These are phyloP conservation scores for Omphalea diandra DNA, from an alignment of 441 rosid species.

Conservation along the genomic window DNA sequence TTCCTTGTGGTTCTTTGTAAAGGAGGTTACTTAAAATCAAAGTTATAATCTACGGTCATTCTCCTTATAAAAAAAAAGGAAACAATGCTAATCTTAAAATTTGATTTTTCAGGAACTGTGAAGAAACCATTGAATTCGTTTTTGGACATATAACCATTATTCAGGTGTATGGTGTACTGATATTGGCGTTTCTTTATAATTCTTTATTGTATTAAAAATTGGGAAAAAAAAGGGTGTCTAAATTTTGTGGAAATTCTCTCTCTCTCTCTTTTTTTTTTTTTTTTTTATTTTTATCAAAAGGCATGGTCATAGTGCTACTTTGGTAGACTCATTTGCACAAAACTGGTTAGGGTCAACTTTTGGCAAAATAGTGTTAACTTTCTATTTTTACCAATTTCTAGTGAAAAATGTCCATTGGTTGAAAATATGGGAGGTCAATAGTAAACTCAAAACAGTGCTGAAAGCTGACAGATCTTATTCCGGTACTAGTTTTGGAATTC, in stretches of 20 bases:
- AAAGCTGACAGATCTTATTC: not conserved
- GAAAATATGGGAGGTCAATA: not conserved
- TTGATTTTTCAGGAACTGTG: not conserved
- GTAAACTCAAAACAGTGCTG: not conserved
- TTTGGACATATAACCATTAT: not conserved
- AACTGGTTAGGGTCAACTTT: not conserved
- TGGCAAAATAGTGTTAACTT: not conserved
- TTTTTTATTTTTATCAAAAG: no score
- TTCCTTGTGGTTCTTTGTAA: not conserved
- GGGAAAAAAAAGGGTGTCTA: not conserved
- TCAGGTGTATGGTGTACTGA: not conserved
- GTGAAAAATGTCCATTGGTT: not conserved
- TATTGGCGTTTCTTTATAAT: not conserved
- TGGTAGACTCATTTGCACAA: not conserved
- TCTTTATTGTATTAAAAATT: conserved; percentile 2
- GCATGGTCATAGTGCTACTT: not conserved
- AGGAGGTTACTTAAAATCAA: not conserved
- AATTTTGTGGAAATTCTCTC: no score
- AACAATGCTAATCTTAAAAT: not conserved
- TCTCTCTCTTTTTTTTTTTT: no score
- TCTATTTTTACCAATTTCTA: not conserved
- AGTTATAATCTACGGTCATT: not conserved
- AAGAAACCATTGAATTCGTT: conserved; percentile 1
- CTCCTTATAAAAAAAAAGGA: not conserved
- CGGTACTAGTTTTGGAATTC: not conserved